Percentiles rank a stretch among this genome's conserved stretches.
phyloP scores from a whole-genome alignment of 441 rosid species.

The Eruca vesicaria region DNA sequence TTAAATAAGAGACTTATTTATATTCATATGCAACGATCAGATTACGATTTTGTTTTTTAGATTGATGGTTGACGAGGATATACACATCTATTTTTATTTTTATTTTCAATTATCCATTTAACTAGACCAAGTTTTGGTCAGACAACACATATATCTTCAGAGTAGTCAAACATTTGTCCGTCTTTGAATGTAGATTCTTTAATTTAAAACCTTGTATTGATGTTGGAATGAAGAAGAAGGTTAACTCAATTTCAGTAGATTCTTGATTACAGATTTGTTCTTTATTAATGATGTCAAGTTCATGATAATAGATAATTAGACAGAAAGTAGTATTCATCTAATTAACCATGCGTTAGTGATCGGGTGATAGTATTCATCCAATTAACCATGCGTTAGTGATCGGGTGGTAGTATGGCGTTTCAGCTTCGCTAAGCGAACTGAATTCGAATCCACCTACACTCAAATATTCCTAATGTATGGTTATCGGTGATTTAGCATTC shows the following conservation, averaged over 20 bases:
- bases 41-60: constrained; percentile 10
- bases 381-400: too few species aligned
- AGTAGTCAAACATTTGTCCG: constrained; percentile 8
- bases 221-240: not conserved
- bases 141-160: constrained; percentile 4
- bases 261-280: not conserved
- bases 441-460: too few species aligned
- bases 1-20: not conserved
- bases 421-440: too few species aligned
- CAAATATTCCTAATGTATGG: too few species aligned
- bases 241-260: constrained; percentile 1
- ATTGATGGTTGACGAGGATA: constrained; percentile 8
- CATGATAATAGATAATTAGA: not conserved
- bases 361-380: too few species aligned
- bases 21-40: too few species aligned
- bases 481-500: too few species aligned
- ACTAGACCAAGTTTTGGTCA: too few species aligned
- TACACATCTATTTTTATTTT: too few species aligned
- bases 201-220: not conserved
- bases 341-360: too few species aligned
- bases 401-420: too few species aligned
- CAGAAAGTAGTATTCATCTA: not conserved
- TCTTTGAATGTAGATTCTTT: not conserved
- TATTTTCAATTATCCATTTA: too few species aligned
- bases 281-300: constrained; percentile 5